Evolutionary conservation across 2,329 filamentous ascomycete genomes (phyloP), one percentile per base, ranked within the genome.

Genomic region (Trichophyton schoenleinii): DNA sequence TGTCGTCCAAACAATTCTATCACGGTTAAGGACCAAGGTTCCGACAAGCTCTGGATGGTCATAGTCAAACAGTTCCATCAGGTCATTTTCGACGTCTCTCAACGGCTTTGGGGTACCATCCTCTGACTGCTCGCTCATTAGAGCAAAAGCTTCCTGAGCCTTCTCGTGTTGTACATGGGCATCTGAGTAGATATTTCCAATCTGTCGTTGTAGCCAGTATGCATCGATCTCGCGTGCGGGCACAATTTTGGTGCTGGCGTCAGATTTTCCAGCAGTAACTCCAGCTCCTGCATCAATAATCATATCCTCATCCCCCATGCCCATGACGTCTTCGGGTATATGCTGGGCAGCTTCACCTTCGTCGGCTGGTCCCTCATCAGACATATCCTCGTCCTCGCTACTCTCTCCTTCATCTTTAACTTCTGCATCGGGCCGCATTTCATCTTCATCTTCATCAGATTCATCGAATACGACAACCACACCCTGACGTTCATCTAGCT

Each of bases 1-100:
- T 9, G 92, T 97, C 46, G 95, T 87, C 94, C 95, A 99, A 9
- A 96, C 89, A 61, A 99, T 85, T 78, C 94, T 95, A 69, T 96
- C 89, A 62, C 90, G 84, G 74, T 99, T 99, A 67, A 87, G 84
- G 61, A 97, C 91, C 15, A 99, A 81, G 73, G 90, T 92, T 65
- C 89, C 87, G 28, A 97, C 94, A 60, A 96, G 81, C 65, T 96
- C 91, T 64, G 95, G 90, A 70, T 96, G 88, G 69, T 97, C 92
- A 69, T 95, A 99, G 69, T 99, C 94, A 68, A 99, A 97, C 0
- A 99, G 82, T 69, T 96, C 94, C 88, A 97, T 97, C 62, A 99
- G 80, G 65, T 99, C 94, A 73, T 99, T 99, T 70, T 99, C 94
- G 61, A 97, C 91, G 70, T 99, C 92, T 68, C 92, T 86, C 34